These are phyloP conservation scores for Pseudonectria buxi DNA, from an alignment of 2,329 filamentous ascomycete genomes.

Conservation along the genomic window DNA sequence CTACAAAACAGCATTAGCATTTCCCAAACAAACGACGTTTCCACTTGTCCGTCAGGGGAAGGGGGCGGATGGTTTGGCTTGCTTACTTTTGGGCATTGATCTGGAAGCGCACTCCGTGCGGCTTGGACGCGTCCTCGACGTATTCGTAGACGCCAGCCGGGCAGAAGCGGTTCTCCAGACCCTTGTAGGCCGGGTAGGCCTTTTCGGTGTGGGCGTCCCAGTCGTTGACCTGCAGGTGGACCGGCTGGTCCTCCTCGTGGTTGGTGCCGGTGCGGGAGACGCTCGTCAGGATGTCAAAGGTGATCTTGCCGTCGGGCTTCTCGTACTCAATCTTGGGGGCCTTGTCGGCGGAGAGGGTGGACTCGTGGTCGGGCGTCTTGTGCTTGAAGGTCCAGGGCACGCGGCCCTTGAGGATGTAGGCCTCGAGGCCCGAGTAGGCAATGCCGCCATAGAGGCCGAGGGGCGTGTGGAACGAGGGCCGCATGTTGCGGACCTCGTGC, in stretches of 20 bases:
- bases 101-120: conserved; percentile 87
- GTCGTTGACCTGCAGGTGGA: conserved; percentile 90
- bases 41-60: background rate
- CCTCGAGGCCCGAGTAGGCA: conserved; percentile 87
- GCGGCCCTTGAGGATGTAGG: conserved; percentile 77
- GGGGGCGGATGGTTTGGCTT: background rate
- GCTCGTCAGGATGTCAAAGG: conserved; percentile 92
- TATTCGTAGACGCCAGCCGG: conserved; percentile 98
- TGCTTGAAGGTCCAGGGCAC: conserved; percentile 91
- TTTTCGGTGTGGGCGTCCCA: conserved; percentile 84
- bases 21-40: conserved; percentile 6
- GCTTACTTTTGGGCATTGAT: conserved; percentile 97
- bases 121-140: conserved; percentile 82
- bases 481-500: conserved; percentile 93
- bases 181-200: conserved; percentile 83
- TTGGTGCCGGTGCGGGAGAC: conserved; percentile 95
- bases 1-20: conserved; percentile 37
- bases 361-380: conserved; percentile 65
- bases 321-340: conserved; percentile 90
- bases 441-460: conserved; percentile 86
- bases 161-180: conserved; percentile 93
- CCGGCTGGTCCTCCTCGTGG: conserved; percentile 97
- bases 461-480: conserved; percentile 84
- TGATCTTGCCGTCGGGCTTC: conserved; percentile 92
- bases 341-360: conserved; percentile 72